Evolutionary conservation across 78 protist genomes (phyloP).

Genomic region (Bodo saltans): DNA sequence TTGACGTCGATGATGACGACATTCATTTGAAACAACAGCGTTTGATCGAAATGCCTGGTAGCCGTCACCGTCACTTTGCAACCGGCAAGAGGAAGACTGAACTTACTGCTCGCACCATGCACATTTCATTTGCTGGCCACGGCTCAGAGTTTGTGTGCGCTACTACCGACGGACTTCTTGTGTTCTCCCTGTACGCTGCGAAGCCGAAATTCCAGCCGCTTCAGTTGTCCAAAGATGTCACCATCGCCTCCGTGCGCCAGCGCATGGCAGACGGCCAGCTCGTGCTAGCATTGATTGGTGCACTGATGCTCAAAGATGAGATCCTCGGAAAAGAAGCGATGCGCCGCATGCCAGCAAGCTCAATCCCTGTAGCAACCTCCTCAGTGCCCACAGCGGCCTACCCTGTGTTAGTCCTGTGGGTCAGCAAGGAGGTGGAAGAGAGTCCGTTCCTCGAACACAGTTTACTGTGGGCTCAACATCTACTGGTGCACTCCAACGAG

Average conservation of each 20-base stretch:
- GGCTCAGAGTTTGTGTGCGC: constrained; percentile 76
- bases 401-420: background rate
- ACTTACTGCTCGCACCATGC: constrained; percentile 25
- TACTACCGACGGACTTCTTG: constrained; percentile 80
- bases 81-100: constrained; percentile 10
- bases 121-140: constrained; percentile 63
- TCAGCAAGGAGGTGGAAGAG: background rate
- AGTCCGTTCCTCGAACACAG: background rate
- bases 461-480: background rate
- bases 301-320: background rate
- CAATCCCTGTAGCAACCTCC: background rate
- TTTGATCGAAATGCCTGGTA: constrained; percentile 60
- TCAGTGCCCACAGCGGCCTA: background rate
- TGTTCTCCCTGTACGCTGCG: constrained; percentile 75
- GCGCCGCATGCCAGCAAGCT: background rate
- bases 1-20: constrained; percentile 46
- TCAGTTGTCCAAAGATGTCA: background rate
- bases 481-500: background rate
- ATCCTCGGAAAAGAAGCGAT: background rate
- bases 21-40: constrained; percentile 37
- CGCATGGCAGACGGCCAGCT: background rate
- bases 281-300: background rate
- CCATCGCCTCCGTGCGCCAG: background rate
- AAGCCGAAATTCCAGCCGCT: background rate
- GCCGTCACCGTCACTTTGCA: constrained; percentile 45